These are phyloP conservation scores for Kockiozyma suomiensis DNA, from an alignment of 805 yeast species.

Conservation along the genomic window DNA sequence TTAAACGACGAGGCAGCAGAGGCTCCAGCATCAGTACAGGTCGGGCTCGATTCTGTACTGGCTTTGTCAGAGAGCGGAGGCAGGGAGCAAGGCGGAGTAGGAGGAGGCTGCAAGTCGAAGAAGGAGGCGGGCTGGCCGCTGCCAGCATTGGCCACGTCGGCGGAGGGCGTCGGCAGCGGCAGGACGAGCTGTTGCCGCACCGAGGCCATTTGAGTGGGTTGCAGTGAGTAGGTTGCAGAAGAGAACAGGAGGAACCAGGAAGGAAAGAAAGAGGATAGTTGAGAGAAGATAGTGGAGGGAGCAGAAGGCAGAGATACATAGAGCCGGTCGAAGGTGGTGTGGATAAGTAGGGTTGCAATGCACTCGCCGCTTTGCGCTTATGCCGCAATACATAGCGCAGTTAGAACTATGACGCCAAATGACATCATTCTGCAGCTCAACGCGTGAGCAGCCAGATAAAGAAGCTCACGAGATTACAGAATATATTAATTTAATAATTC, in stretches of 20 bases:
- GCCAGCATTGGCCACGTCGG: not conserved
- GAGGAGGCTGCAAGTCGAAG: constrained; percentile 5
- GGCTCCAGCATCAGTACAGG: not conserved
- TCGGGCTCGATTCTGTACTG: not conserved
- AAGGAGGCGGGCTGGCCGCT: not conserved
- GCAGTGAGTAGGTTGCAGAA: not conserved
- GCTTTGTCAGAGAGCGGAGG: not conserved
- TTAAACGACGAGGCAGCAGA: not conserved
- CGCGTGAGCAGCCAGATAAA: no score
- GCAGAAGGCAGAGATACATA: not conserved
- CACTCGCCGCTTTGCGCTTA: not conserved
- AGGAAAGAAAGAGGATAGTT: not conserved
- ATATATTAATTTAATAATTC: no score
- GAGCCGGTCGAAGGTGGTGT: not conserved
- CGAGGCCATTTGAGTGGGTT: not conserved
- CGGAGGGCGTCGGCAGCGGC: constrained; percentile 1
- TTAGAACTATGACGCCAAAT: not conserved
- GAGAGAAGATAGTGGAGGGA: not conserved
- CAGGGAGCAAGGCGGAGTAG: constrained; percentile 5
- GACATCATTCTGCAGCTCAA: not conserved
- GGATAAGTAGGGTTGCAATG: not conserved
- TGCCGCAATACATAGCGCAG: not conserved
- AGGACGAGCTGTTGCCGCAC: not conserved
- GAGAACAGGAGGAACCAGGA: not conserved
- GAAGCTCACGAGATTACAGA: no score